Evolutionary conservation across 2,329 filamentous ascomycete species (phyloP).

Genomic region (Talaromyces sp.): DNA sequence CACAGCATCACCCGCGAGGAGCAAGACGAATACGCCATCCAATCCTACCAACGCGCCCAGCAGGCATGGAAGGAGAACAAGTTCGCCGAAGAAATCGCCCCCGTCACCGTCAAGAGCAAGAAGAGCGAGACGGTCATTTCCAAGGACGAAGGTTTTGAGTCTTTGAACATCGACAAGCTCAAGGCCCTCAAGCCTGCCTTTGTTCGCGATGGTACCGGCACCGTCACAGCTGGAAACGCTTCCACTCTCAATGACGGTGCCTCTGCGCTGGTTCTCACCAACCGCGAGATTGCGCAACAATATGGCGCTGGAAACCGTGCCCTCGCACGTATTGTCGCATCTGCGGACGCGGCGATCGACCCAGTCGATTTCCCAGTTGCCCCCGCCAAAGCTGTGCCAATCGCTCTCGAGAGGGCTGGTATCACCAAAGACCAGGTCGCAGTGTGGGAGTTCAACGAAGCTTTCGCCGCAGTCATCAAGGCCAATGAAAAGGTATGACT

Average conservation of each 20-base stretch:
- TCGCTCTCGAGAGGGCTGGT: conserved; percentile 81
- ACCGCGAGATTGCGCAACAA: conserved; percentile 71
- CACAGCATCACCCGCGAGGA: conserved; percentile 73
- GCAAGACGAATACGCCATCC: conserved; percentile 87
- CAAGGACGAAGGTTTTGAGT: conserved; percentile 84
- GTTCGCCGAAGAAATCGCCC: conserved; percentile 85
- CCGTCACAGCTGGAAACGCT: conserved; percentile 90
- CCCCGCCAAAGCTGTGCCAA: conserved; percentile 84
- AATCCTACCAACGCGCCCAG: conserved; percentile 84
- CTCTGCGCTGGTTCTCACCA: conserved; percentile 80
- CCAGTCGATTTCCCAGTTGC: conserved; percentile 92
- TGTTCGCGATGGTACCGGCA: conserved; percentile 75
- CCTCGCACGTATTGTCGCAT: conserved; percentile 78
- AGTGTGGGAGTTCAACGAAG: conserved; percentile 98
- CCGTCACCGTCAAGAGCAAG: conserved; percentile 76
- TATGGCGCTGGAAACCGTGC: conserved; percentile 75
- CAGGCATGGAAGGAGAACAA: conserved; percentile 77
- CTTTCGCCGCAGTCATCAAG: conserved; percentile 91
- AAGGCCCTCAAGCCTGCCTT: conserved; percentile 87
- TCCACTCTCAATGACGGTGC: conserved; percentile 94
- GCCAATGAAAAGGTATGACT: conserved; percentile 75
- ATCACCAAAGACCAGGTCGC: conserved; percentile 89
- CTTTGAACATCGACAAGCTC: conserved; percentile 82
- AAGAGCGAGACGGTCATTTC: conserved; percentile 78
- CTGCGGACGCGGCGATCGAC: conserved; percentile 85